A percentile compares a stretch with the other conserved stretches of the same genome.
Evolutionary conservation across 2,329 filamentous ascomycete species (phyloP).

Genomic region (Penicillium sp.): DNA sequence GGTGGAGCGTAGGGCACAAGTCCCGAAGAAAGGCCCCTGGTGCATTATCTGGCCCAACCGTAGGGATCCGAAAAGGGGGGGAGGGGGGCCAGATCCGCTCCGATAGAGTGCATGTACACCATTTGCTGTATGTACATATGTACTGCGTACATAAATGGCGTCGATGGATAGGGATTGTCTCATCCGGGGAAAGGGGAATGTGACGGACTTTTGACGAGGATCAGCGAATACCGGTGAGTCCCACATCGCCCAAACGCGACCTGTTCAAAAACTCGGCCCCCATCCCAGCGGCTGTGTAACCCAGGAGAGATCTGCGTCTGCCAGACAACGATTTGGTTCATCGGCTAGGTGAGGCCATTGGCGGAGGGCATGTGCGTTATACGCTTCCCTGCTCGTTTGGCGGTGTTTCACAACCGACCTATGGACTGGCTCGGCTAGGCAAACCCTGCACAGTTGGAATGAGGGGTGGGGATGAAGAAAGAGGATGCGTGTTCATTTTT

Average conservation of each 20-base stretch:
- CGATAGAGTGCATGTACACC: neutral
- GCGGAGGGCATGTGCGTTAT: neutral
- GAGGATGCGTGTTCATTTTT: neutral
- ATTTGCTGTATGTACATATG: neutral
- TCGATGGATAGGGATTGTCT: slow-evolving; percentile 2
- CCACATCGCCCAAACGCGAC: slow-evolving; percentile 6
- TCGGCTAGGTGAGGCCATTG: neutral
- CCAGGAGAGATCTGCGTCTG: slow-evolving; percentile 6
- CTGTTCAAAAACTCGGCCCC: slow-evolving; percentile 3
- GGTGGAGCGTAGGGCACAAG: slow-evolving; percentile 7
- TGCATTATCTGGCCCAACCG: neutral
- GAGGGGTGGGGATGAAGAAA: neutral
- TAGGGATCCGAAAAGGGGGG: slow-evolving; percentile 8
- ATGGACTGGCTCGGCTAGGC: slow-evolving; percentile 27
- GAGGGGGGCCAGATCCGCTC: slow-evolving; percentile 9
- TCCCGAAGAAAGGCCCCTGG: slow-evolving; percentile 1
- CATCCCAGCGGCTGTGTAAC: slow-evolving; percentile 19
- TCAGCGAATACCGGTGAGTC: neutral
- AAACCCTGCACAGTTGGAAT: slow-evolving; percentile 12
- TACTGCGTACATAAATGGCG: neutral
- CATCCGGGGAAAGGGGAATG: slow-evolving; percentile 4
- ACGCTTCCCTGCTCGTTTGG: neutral
- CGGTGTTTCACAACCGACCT: slow-evolving; percentile 20
- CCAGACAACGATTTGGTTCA: slow-evolving; percentile 3
- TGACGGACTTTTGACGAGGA: neutral